These are phyloP conservation scores for Microbotryum intermedium DNA, from an alignment of 1,284 basidiomycete genomes.

Conservation along the genomic window DNA sequence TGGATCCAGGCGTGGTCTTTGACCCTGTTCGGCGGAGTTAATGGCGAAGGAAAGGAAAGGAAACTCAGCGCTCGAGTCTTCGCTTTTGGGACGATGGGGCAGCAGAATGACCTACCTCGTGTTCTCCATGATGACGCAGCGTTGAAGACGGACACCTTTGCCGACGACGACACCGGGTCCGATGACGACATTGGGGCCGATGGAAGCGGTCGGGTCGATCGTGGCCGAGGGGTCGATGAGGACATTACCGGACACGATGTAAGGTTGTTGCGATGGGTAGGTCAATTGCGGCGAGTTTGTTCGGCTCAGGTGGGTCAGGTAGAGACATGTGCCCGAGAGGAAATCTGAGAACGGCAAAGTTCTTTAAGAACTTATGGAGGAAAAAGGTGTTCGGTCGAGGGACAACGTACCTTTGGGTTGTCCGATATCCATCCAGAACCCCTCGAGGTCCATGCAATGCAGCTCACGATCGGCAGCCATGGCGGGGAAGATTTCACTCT, in stretches of 20 bases:
- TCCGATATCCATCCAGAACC: conserved; percentile 49
- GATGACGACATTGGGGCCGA: conserved; percentile 48
- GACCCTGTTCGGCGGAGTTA: conserved; percentile 34
- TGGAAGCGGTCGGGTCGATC: conserved; percentile 42
- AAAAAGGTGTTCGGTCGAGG: background rate
- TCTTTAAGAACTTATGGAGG: background rate
- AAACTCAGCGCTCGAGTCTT: background rate
- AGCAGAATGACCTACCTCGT: background rate
- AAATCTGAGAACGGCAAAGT: conserved; percentile 3
- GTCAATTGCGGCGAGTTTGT: conserved; percentile 41
- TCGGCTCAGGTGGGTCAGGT: conserved; percentile 45
- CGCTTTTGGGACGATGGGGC: background rate
- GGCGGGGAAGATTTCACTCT: conserved; percentile 48
- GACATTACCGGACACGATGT: conserved; percentile 1
- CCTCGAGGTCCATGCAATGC: conserved; percentile 45
- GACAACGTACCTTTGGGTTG: conserved; percentile 43
- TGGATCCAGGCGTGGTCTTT: conserved; percentile 48
- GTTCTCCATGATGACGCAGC: conserved; percentile 44
- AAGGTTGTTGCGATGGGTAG: conserved; percentile 43
- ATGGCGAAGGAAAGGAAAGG: background rate
- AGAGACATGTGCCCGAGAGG: conserved; percentile 44
- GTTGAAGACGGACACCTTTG: conserved; percentile 45
- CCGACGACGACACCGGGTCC: conserved; percentile 46
- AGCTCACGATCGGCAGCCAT: conserved; percentile 45
- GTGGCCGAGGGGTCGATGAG: conserved; percentile 37